These are phyloP conservation scores for Leucocoprinus sp. DNA, from an alignment of 768 basidiomycete genomes.

Conservation along the genomic window DNA sequence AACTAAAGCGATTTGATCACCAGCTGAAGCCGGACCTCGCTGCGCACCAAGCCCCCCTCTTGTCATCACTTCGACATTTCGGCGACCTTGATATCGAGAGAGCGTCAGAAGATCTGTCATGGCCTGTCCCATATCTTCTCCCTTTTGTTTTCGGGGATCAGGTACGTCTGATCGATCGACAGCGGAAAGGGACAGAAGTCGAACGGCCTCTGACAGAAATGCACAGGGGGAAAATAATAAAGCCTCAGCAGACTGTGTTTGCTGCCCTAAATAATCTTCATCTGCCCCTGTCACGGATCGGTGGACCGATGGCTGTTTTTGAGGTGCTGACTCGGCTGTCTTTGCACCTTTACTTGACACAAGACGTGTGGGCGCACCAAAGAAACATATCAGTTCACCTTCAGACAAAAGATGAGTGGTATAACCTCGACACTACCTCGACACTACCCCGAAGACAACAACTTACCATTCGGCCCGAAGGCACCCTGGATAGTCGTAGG, in stretches of 20 bases:
- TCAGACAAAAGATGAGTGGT: neutral
- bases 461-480: constrained; percentile 81
- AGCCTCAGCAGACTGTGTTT: constrained; percentile 16
- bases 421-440: neutral
- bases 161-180: constrained; percentile 37
- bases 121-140: constrained; percentile 43
- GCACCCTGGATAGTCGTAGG: constrained; percentile 81
- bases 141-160: constrained; percentile 34
- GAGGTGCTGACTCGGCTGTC: constrained; percentile 19
- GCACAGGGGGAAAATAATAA: constrained; percentile 55
- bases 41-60: constrained; percentile 25
- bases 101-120: constrained; percentile 71
- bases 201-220: constrained; percentile 66
- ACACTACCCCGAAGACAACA: too few relatives aligned
- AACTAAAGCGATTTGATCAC: constrained; percentile 24
- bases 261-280: constrained; percentile 8
- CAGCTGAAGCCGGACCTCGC: constrained; percentile 30
- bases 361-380: constrained; percentile 65
- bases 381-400: constrained; percentile 88
- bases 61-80: neutral
- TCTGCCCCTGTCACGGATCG: neutral
- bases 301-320: constrained; percentile 13
- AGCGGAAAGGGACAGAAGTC: constrained; percentile 54
- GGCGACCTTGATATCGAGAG: constrained; percentile 34
- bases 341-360: constrained; percentile 36